Base-by-base conservation (phyloP, 2,329 filamentous ascomycete genomes). In the Fusarium xylarioides region DNA sequence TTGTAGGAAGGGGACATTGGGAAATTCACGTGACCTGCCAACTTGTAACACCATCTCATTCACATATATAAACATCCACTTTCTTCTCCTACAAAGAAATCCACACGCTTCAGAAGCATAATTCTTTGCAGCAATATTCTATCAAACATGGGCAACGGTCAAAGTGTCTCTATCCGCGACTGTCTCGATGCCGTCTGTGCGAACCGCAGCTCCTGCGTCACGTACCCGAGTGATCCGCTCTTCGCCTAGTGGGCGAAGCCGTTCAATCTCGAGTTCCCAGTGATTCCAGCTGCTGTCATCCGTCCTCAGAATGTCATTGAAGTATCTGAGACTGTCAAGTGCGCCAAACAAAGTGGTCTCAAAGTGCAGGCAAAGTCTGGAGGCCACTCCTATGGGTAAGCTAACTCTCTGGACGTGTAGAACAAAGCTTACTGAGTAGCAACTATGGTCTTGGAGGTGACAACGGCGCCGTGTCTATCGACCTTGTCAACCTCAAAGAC, bases 341-440 rank as follows among this genome's bases (percentile, higher is more conserved):
- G 90, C 76, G 90, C 90, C 10, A 82, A 78, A 5, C 69, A 84
- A 30, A 81, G 83, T 64, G 81, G 81, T 11, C 79, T 88, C 58
- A 87, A 88, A 71, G 88, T 92, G 0, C 89, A 91, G 76, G 87
- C 90, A 28, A 88, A 85, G 71, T 90, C 89, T 4, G 91, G 90
- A 8, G 91, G 91, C 0, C 91, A 92, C 75, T 91, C 89, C 0
- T 92, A 90, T 70, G 90, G 83, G 86, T 88, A 78, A 74, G 85
- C 68, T n/a, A 1, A 10, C 1, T 10, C 1, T 50, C 37, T 0
- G 7, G 4, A 26, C 5, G 1, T 7, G 1, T 2, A 4, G 2
- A 2, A 8, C 11, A 32, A 16, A 11, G 47, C 44, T 72, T 4
- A 69, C 5, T 2, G 6, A 6, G 19, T 32, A 84, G 82, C 21